These are phyloP conservation scores for Phaeodactylum tricornutum DNA, from an alignment of 108 stramenopile species.

Conservation along the genomic window DNA sequence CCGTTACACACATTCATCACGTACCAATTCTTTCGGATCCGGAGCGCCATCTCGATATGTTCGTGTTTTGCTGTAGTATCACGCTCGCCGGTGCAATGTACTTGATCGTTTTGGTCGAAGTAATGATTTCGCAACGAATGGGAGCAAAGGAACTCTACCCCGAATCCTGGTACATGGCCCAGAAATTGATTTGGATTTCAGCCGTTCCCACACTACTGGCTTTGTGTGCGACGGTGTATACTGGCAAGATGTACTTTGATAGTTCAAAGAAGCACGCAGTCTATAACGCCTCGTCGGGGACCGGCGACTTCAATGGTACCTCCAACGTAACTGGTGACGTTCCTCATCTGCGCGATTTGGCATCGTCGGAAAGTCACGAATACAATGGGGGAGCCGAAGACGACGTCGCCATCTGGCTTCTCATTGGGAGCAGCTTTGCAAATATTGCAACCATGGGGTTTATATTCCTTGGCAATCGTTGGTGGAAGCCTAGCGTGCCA, in stretches of 20 bases:
- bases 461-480: too few relatives aligned
- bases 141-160: not conserved
- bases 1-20: slow-evolving; percentile 30
- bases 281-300: not conserved
- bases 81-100: not conserved
- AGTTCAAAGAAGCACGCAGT: too few relatives aligned
- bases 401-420: slow-evolving; percentile 1
- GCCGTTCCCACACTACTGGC: too few relatives aligned
- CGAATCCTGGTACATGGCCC: not conserved
- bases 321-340: not conserved
- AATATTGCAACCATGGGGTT: too few relatives aligned
- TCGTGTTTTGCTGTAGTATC: slow-evolving; percentile 6
- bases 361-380: not conserved
- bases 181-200: not conserved
- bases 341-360: not conserved
- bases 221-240: slow-evolving; percentile 1
- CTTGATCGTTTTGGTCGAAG: not conserved
- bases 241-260: slow-evolving; percentile 6
- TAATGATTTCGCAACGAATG: slow-evolving; percentile 5
- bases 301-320: not conserved
- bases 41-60: slow-evolving; percentile 8
- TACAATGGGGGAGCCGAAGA: not conserved
- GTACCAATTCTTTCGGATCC: slow-evolving; percentile 14
- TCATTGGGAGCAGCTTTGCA: not conserved
- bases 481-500: too few relatives aligned